Conservation (phyloP, 768 basidiomycete species). For the Saitozyma podzolica region DNA sequence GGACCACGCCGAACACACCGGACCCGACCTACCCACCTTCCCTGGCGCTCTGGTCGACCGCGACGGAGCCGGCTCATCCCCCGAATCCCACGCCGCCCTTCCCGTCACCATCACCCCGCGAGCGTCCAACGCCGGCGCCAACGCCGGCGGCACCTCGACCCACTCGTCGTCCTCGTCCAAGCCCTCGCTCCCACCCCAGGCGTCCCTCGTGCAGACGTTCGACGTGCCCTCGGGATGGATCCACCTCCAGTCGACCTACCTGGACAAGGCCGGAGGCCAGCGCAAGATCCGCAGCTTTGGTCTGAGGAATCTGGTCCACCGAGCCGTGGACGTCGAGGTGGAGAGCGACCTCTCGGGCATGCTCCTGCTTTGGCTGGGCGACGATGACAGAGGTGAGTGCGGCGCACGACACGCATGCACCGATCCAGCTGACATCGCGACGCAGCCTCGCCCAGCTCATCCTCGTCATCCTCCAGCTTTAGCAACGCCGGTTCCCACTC, state of each 20-base stretch:
- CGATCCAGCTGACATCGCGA: slow-evolving; percentile 8
- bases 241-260: slow-evolving; percentile 42
- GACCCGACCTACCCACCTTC: too few species aligned
- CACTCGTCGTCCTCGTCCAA: slow-evolving; percentile 3
- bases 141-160: slow-evolving; percentile 4
- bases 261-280: slow-evolving; percentile 27
- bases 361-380: slow-evolving; percentile 36
- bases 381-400: slow-evolving; percentile 37
- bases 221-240: slow-evolving; percentile 48
- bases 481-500: slow-evolving; percentile 19
- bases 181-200: slow-evolving; percentile 6
- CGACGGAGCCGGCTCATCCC: too few species aligned
- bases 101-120: background rate
- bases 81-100: too few species aligned
- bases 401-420: background rate
- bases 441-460: slow-evolving; percentile 31
- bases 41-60: too few species aligned
- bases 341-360: slow-evolving; percentile 34
- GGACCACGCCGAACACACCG: too few species aligned
- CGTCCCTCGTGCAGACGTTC: slow-evolving; percentile 20
- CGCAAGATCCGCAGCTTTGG: slow-evolving; percentile 33
- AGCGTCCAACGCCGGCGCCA: background rate
- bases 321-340: slow-evolving; percentile 27
- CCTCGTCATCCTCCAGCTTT: slow-evolving; percentile 11
- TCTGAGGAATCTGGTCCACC: slow-evolving; percentile 24